Evolutionary conservation across 2,329 filamentous ascomycete species (phyloP).

Genomic region (Neonectria coccinea): DNA sequence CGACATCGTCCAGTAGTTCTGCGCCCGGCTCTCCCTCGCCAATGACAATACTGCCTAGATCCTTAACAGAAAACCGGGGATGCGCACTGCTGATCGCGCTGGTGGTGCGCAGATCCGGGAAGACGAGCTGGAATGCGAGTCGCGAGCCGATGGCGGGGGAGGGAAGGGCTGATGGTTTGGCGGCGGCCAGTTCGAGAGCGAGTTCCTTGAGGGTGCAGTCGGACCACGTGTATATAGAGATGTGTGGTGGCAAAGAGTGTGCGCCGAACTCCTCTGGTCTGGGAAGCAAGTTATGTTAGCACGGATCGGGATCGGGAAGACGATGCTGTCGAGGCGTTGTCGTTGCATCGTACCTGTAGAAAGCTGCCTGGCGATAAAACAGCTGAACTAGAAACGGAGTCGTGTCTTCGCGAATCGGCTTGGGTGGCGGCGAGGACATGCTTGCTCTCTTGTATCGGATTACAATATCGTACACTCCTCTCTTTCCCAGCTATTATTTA

Average conservation of each 20-base stretch:
- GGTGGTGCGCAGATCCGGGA: constrained; percentile 73
- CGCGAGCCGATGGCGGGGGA: constrained; percentile 82
- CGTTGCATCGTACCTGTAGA: constrained; percentile 69
- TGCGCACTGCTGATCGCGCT: constrained; percentile 41
- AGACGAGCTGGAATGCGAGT: constrained; percentile 88
- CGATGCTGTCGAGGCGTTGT: neutral
- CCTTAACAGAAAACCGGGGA: constrained; percentile 78
- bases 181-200: constrained; percentile 77
- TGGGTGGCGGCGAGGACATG: constrained; percentile 38
- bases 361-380: constrained; percentile 81
- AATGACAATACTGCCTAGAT: constrained; percentile 85
- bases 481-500: constrained; percentile 8
- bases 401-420: constrained; percentile 74
- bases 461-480: neutral
- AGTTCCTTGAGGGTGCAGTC: constrained; percentile 85
- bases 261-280: constrained; percentile 79
- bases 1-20: constrained; percentile 54
- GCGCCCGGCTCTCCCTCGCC: constrained; percentile 66
- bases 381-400: constrained; percentile 88
- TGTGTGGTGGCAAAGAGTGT: constrained; percentile 69
- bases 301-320: neutral
- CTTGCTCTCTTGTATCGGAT: neutral
- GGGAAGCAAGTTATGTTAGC: constrained; percentile 3
- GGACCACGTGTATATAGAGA: constrained; percentile 89
- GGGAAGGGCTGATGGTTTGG: constrained; percentile 75